Evolutionary conservation across 768 basidiomycete genomes (phyloP).

Genomic region (Hericium alpestre): DNA sequence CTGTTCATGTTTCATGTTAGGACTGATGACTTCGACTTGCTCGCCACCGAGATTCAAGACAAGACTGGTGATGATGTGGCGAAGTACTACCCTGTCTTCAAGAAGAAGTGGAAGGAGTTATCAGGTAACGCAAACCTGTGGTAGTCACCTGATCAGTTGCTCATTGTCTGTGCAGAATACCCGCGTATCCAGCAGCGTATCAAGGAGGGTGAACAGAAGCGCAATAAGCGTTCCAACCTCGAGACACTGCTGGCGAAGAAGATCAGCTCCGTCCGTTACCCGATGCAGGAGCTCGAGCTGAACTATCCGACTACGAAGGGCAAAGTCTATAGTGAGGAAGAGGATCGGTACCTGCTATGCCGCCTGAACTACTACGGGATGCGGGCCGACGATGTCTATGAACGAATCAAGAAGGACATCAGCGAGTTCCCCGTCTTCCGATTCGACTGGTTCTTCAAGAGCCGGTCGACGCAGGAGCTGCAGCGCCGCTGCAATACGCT

Average conservation of each 20-base stretch:
- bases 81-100: slow-evolving; percentile 74
- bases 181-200: slow-evolving; percentile 78
- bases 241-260: slow-evolving; percentile 73
- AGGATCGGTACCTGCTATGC: slow-evolving; percentile 90
- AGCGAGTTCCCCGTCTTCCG: slow-evolving; percentile 94
- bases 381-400: slow-evolving; percentile 81
- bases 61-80: slow-evolving; percentile 73
- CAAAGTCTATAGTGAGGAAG: slow-evolving; percentile 93
- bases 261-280: slow-evolving; percentile 72
- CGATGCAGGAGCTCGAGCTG: slow-evolving; percentile 95
- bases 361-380: slow-evolving; percentile 86
- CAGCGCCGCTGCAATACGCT: slow-evolving; percentile 82
- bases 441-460: slow-evolving; percentile 98
- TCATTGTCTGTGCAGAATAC: slow-evolving; percentile 38
- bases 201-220: slow-evolving; percentile 80
- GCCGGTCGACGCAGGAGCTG: slow-evolving; percentile 80
- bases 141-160: slow-evolving; percentile 12
- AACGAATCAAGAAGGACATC: slow-evolving; percentile 92
- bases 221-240: slow-evolving; percentile 74
- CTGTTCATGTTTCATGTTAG: slow-evolving; percentile 21
- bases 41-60: slow-evolving; percentile 76
- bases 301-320: slow-evolving; percentile 94
- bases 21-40: slow-evolving; percentile 53
- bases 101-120: slow-evolving; percentile 81
- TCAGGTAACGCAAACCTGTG: slow-evolving; percentile 34